Base-by-base conservation (phyloP, 2,329 filamentous ascomycete genomes). In the Cladobotryum protrusum region DNA sequence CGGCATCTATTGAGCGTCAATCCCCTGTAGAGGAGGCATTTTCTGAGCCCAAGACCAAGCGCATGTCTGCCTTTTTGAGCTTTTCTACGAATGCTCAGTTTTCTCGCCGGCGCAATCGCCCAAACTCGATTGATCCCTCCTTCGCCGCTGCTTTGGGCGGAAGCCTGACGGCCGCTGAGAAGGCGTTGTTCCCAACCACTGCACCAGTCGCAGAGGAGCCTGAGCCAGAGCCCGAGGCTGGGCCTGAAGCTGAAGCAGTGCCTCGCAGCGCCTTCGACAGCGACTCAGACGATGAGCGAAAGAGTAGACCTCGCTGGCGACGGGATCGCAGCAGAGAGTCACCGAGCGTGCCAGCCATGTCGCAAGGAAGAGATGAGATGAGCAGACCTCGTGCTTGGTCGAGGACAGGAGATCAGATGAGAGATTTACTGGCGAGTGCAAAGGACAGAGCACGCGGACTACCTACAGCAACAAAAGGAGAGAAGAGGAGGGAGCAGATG, bases 401-500 rank as follows among this genome's bases (percentile, higher is more conserved):
- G 13, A 61, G 50, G 45, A 59, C 58, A 39, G 59, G 58, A 9
- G 55, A 53, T 5, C 59, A 61, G 37, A 54, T 62, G 48, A 61
- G 53, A 40, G 52, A 44, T 3, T 39, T 65, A 14, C 37, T 65
- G 41, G 49, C 55, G 12, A 60, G 55, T 19, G 59, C 61, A 5
- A 56, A 56, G 15, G 60, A 60, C 3, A 56, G 52, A 9, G 54
- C 57, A 41, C 57, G 29, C 32, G 48, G 55, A 42, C 52, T 61
- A 2, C 53, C 60, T 43, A 44, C 43, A 8, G 44, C 54, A 4
- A 15, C 43, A 13, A 62, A 58, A 37, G 59, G 61, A 14, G 68
- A 72, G 46, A 63, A 61, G 54, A 59, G 66, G 52, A 59, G 67
- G 18, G 62, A 65, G 33, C 62, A 64, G 19, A 53, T 73, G 43